Evolutionary conservation across 2,329 filamentous ascomycete species (phyloP).

Genomic region (Stemphylium beticola): DNA sequence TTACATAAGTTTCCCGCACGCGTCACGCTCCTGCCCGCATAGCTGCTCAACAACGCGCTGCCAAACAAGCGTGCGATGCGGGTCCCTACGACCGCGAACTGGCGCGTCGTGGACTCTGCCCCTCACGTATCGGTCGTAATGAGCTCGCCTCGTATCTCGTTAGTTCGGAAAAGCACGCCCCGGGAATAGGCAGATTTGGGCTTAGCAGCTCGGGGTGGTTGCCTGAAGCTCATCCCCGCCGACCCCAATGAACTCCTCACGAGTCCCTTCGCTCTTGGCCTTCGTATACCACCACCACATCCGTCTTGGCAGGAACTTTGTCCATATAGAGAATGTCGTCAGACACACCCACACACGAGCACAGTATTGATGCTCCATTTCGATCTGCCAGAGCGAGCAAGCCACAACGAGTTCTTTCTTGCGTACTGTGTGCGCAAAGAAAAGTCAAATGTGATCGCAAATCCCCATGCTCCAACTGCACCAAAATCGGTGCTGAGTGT

Average conservation of each 20-base stretch:
- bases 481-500: constrained; percentile 37
- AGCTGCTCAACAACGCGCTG: neutral
- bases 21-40: neutral
- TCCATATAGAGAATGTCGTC: constrained; percentile 13
- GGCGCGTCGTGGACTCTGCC: neutral
- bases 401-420: constrained; percentile 58
- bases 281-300: neutral
- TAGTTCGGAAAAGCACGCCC: neutral
- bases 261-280: neutral
- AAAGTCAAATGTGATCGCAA: constrained; percentile 50
- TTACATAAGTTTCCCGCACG: too few species aligned
- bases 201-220: constrained; percentile 3
- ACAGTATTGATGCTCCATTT: constrained; percentile 3
- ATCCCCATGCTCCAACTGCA: constrained; percentile 45
- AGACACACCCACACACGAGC: constrained; percentile 9
- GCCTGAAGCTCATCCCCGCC: constrained; percentile 4
- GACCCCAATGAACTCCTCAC: neutral
- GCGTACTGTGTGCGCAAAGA: constrained; percentile 71
- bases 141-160: neutral
- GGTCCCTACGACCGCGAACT: neutral
- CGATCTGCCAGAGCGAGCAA: constrained; percentile 22
- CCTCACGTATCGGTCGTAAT: neutral
- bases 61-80: neutral
- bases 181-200: constrained; percentile 7
- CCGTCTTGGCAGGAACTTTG: neutral